Conservation (phyloP, 176 grass and related monocot species). For the Eragrostis nindensis region DNA sequence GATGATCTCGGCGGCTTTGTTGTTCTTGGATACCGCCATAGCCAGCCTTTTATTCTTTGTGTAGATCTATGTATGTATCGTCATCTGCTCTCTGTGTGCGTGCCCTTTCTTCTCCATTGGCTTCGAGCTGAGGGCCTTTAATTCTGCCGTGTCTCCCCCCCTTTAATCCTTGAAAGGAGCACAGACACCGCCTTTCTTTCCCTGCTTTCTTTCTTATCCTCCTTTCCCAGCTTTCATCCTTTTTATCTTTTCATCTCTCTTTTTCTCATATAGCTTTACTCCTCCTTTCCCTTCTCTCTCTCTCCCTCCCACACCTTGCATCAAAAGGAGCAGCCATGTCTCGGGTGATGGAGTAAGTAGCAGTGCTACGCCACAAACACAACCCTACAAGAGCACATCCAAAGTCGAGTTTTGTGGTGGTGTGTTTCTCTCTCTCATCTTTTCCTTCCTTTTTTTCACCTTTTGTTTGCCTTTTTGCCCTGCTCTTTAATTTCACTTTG, state of each 20-base stretch:
- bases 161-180: constrained; percentile 98
- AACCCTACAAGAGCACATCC: constrained; percentile 78
- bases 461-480: constrained; percentile 55
- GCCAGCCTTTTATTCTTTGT: constrained; percentile 57
- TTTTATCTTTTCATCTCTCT: constrained; percentile 51
- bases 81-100: constrained; percentile 43
- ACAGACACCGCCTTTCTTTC: constrained; percentile 64
- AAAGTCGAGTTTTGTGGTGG: constrained; percentile 64
- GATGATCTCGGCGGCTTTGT: constrained; percentile 30
- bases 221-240: constrained; percentile 49
- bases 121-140: constrained; percentile 67
- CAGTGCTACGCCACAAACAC: constrained; percentile 56
- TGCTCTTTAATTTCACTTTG: constrained; percentile 70
- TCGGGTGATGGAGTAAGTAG: constrained; percentile 58
- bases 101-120: constrained; percentile 71
- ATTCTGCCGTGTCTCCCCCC: constrained; percentile 62
- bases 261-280: constrained; percentile 66
- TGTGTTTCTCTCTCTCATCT: constrained; percentile 77
- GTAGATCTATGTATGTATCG: constrained; percentile 58
- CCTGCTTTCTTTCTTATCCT: constrained; percentile 59
- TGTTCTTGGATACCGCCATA: constrained; percentile 53
- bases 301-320: constrained; percentile 43
- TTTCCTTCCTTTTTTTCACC: constrained; percentile 50
- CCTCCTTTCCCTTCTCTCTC: not conserved
- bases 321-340: constrained; percentile 79